phyloP scores from a whole-genome alignment of 2,329 filamentous ascomycete species.

The Ophiostoma triangulosporum region DNA sequence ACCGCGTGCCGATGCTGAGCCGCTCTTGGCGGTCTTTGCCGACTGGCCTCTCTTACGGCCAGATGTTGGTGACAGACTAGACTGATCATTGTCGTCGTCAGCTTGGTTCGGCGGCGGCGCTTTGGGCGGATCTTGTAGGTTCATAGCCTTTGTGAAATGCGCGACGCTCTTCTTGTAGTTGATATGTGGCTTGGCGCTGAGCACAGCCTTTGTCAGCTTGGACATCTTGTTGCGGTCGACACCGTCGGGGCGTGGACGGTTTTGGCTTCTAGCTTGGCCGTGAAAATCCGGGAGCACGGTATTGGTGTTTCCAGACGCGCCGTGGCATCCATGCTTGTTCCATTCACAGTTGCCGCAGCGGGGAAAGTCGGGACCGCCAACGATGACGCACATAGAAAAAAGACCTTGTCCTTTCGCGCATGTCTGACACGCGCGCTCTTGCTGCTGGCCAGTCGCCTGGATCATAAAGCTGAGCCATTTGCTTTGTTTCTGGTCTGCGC shows the following conservation, averaged over 20 bases:
- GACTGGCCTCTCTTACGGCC: not conserved
- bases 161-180: not conserved
- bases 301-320: slow-evolving; percentile 3
- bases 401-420: slow-evolving; percentile 30
- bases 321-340: slow-evolving; percentile 24
- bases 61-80: not conserved
- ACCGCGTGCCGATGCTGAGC: not conserved
- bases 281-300: not conserved
- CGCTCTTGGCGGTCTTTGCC: not conserved
- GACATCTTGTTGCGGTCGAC: not conserved
- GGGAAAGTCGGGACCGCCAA: slow-evolving; percentile 28
- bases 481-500: slow-evolving; percentile 25
- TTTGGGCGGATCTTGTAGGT: not conserved
- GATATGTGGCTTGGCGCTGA: not conserved
- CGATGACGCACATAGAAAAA: slow-evolving; percentile 31
- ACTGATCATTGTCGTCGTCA: not conserved
- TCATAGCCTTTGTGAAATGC: not conserved
- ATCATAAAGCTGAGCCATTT: slow-evolving; percentile 37
- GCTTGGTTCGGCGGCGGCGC: not conserved
- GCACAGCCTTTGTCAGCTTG: not conserved
- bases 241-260: not conserved
- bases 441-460: slow-evolving; percentile 33
- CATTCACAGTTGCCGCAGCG: slow-evolving; percentile 40
- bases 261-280: not conserved
- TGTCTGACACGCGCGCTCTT: slow-evolving; percentile 25